Conservation (phyloP, 2,329 filamentous ascomycete species). For the Trematosphaeria pertusa region DNA sequence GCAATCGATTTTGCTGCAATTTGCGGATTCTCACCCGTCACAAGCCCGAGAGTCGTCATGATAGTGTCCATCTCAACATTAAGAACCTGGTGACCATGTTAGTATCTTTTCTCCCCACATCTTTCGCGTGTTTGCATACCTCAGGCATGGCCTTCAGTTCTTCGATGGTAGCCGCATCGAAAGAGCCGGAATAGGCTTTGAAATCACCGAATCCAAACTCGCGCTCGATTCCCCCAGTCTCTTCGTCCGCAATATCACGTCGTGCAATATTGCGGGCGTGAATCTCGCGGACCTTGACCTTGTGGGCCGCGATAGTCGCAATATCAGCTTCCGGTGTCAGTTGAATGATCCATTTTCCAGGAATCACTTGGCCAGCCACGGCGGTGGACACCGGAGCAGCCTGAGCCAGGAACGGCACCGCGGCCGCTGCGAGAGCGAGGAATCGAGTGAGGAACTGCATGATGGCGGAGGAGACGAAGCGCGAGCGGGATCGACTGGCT, state of each 20-base stretch:
- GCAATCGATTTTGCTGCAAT: neutral
- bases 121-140: slow-evolving; percentile 13
- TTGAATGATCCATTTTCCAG: slow-evolving; percentile 54
- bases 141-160: slow-evolving; percentile 37
- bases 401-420: slow-evolving; percentile 28
- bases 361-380: slow-evolving; percentile 29
- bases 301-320: slow-evolving; percentile 32
- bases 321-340: slow-evolving; percentile 45
- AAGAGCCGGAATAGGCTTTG: slow-evolving; percentile 41
- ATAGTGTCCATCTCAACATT: slow-evolving; percentile 35
- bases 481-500: slow-evolving; percentile 1
- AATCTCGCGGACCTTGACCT: slow-evolving; percentile 36
- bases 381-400: slow-evolving; percentile 27
- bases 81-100: slow-evolving; percentile 24
- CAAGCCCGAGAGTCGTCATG: slow-evolving; percentile 30
- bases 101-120: neutral
- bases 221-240: slow-evolving; percentile 32
- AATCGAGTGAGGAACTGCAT: slow-evolving; percentile 40
- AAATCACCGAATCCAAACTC: slow-evolving; percentile 38
- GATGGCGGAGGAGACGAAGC: neutral
- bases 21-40: slow-evolving; percentile 23
- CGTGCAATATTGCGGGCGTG: slow-evolving; percentile 35
- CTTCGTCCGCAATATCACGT: slow-evolving; percentile 17
- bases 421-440: slow-evolving; percentile 30
- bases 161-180: slow-evolving; percentile 38